Base-by-base conservation (phyloP, 306 rosid species). In the Dryas alaskensis region DNA sequence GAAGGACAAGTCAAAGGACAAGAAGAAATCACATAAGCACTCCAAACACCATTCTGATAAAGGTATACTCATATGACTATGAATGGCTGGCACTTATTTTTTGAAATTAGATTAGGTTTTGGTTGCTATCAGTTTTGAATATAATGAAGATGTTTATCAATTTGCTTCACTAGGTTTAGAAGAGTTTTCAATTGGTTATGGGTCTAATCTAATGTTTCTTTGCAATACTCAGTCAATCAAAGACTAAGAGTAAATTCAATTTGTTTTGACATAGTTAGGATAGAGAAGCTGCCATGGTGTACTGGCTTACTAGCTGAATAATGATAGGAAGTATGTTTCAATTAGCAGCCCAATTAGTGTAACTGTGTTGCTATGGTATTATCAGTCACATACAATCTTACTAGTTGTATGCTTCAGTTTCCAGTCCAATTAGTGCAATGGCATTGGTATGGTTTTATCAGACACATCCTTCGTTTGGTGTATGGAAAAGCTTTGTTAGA, bases 1-100 rank as follows among this genome's bases (percentile, higher is more conserved):
- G 89, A 85, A 81, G 67, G 92, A 90, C 80, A 84, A 82, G 81
- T 76, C 81, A 62, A 87, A 79, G 81, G 96, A 86, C 40, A 84
- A 86, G 85, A 87, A 83, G 77, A 70, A 48, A 57, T 84, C 88
- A 55, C 85, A 73, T 62, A 84, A 87, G 79, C 88, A 88, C 75
- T 84, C 92, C 67, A 84, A 84, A 69, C 88, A 79, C 65, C 81
- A 68, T 70, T 81, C 84, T 50, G 80, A 72, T 68, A 81, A 78
- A 74, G 85, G 86, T 78, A 47, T 55, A 42, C 16, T 1, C 47
- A 37, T 47, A 6, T 13, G 42, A 22, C 19, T 12, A 1, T 47
- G 11, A 19, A 22, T 22, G 17, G 16, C 6, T 45, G 5, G 1
- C 4, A 6, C 4, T 44, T 22, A 9, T 4, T 3, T 0, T 31